A percentile compares a stretch with the other conserved stretches of the same genome.
These are phyloP conservation scores for Colletotrichum salicis DNA, from an alignment of 2,329 filamentous ascomycete species.

Conservation along the genomic window DNA sequence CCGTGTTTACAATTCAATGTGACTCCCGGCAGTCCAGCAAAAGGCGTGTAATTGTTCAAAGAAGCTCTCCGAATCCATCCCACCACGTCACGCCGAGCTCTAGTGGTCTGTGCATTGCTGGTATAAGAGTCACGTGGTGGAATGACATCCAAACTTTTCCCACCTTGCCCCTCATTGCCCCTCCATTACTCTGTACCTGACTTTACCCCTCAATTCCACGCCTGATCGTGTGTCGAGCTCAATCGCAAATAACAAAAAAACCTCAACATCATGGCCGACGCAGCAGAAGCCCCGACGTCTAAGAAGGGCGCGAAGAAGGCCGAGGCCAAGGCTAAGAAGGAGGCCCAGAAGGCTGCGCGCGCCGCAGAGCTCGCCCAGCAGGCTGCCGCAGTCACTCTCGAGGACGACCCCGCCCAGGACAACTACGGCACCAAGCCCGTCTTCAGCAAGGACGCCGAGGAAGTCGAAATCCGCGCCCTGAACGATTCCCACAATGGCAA, in stretches of 20 bases:
- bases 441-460: constrained; percentile 61
- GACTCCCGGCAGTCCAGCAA: not conserved
- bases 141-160: not conserved
- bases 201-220: not conserved
- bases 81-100: not conserved
- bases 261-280: not conserved
- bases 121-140: not conserved
- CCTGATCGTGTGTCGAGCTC: not conserved
- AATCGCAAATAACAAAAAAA: not conserved
- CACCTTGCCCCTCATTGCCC: not conserved
- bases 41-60: not conserved
- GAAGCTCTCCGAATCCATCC: not conserved
- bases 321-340: constrained; percentile 86
- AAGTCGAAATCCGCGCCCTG: constrained; percentile 72
- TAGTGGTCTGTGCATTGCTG: not conserved
- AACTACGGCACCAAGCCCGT: constrained; percentile 65
- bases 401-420: constrained; percentile 19
- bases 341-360: constrained; percentile 63
- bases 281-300: constrained; percentile 51
- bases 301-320: constrained; percentile 92
- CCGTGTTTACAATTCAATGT: not conserved
- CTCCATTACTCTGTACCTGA: not conserved
- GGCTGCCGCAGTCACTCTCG: not conserved
- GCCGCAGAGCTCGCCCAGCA: constrained; percentile 68
- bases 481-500: constrained; percentile 73